Conservation (phyloP, 2,329 filamentous ascomycete species). For the Diaporthe sp. region DNA sequence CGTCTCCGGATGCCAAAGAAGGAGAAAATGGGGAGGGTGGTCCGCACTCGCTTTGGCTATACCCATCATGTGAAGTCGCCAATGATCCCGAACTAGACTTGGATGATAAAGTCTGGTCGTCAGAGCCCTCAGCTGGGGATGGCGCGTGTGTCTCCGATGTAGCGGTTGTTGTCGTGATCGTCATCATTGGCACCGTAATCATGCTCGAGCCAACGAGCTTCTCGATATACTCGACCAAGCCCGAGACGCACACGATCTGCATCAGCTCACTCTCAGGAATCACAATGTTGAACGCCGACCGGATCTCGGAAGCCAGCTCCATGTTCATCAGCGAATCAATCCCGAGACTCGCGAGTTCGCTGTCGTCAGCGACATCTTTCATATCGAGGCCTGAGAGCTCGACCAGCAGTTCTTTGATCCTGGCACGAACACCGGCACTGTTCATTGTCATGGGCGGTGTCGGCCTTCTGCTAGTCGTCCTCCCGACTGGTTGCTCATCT, state of each 20-base stretch:
- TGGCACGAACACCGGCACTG: not conserved
- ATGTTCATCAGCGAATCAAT: slow-evolving; percentile 62
- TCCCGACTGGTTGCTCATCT: not conserved
- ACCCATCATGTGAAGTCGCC: not conserved
- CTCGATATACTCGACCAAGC: slow-evolving; percentile 2
- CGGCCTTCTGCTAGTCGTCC: not conserved
- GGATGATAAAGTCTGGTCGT: not conserved
- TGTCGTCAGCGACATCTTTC: slow-evolving; percentile 46
- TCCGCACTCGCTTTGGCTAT: not conserved
- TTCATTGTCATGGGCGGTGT: not conserved
- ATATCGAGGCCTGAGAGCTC: not conserved
- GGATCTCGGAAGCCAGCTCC: slow-evolving; percentile 56
- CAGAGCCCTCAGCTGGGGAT: not conserved
- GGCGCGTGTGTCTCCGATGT: not conserved
- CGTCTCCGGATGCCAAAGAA: not conserved
- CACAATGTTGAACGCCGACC: slow-evolving; percentile 48
- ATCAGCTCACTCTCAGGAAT: slow-evolving; percentile 19
- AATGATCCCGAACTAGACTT: not conserved
- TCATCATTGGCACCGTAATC: not conserved
- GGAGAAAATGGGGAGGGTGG: not conserved
- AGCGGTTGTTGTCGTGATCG: not conserved
- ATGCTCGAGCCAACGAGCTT: not conserved
- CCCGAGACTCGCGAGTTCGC: slow-evolving; percentile 52
- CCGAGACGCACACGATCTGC: not conserved
- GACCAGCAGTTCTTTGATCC: not conserved